Evolutionary conservation across 768 basidiomycete genomes (phyloP).

Genomic region (Phaffia tasmanica): DNA sequence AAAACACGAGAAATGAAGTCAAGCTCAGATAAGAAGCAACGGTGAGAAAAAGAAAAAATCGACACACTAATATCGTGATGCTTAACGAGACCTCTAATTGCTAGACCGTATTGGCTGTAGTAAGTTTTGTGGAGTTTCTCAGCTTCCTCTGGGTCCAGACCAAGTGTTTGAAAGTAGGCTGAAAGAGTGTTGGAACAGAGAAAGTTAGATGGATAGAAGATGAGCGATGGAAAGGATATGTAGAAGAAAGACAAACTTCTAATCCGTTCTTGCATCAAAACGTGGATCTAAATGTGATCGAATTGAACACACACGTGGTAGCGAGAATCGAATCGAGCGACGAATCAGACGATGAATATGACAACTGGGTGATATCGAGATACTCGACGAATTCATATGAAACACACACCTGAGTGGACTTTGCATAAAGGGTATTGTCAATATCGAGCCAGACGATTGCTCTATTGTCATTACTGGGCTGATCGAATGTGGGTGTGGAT

Average conservation of each 20-base stretch:
- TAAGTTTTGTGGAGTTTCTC: slow-evolving; percentile 58
- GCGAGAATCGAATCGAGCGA: background rate
- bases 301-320: background rate
- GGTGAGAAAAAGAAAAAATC: background rate
- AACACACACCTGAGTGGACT: slow-evolving; percentile 43
- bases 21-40: background rate
- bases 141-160: slow-evolving; percentile 58
- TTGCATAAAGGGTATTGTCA: slow-evolving; percentile 78
- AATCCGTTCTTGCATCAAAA: slow-evolving; percentile 67
- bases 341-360: background rate
- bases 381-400: too few species aligned
- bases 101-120: slow-evolving; percentile 70
- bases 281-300: slow-evolving; percentile 47
- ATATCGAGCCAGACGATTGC: slow-evolving; percentile 69
- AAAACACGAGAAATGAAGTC: slow-evolving; percentile 6
- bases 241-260: slow-evolving; percentile 46
- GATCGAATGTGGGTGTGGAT: too few species aligned
- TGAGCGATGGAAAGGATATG: background rate
- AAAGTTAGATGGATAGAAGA: background rate
- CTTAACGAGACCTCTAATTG: slow-evolving; percentile 61
- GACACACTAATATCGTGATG: slow-evolving; percentile 62
- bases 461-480: slow-evolving; percentile 44
- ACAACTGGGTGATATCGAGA: too few species aligned
- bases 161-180: slow-evolving; percentile 67
- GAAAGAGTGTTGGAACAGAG: slow-evolving; percentile 12